Evolutionary conservation across 1,139 yeast species (phyloP).

Genomic region (Protomyces pachydermus): DNA sequence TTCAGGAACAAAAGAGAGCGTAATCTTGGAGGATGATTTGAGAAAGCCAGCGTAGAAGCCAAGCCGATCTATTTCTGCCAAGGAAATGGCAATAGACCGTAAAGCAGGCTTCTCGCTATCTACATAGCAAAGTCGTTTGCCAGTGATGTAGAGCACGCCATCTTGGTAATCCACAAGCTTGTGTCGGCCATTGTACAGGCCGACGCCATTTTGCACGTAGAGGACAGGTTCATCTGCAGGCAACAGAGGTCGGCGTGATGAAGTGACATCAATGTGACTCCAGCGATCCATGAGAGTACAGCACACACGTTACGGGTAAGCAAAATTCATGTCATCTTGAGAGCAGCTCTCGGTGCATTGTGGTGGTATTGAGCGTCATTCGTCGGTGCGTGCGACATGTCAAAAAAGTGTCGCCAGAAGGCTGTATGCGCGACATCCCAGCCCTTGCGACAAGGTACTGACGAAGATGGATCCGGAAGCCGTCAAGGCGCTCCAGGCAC

Average conservation of each 20-base stretch:
- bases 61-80: slow-evolving; percentile 46
- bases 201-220: slow-evolving; percentile 38
- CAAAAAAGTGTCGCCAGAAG: too few species aligned
- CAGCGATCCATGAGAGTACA: slow-evolving; percentile 36
- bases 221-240: slow-evolving; percentile 46
- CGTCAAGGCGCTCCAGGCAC: slow-evolving; percentile 7
- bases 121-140: slow-evolving; percentile 65
- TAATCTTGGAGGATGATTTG: slow-evolving; percentile 73
- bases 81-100: slow-evolving; percentile 50
- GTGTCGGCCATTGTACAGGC: slow-evolving; percentile 44
- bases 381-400: too few species aligned
- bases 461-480: slow-evolving; percentile 18
- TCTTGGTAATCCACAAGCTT: slow-evolving; percentile 61
- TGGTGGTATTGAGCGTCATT: too few species aligned
- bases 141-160: slow-evolving; percentile 76
- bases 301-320: background rate
- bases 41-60: slow-evolving; percentile 58
- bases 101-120: slow-evolving; percentile 48
- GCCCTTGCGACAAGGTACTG: background rate
- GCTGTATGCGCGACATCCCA: too few species aligned
- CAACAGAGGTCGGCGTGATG: slow-evolving; percentile 48
- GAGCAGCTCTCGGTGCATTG: too few species aligned
- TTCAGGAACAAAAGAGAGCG: slow-evolving; percentile 31
- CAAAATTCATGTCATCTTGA: background rate
- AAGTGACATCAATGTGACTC: slow-evolving; percentile 46